Base-by-base conservation (phyloP, 371 early-diverging fungal species). In the Gilbertella persicaria region DNA sequence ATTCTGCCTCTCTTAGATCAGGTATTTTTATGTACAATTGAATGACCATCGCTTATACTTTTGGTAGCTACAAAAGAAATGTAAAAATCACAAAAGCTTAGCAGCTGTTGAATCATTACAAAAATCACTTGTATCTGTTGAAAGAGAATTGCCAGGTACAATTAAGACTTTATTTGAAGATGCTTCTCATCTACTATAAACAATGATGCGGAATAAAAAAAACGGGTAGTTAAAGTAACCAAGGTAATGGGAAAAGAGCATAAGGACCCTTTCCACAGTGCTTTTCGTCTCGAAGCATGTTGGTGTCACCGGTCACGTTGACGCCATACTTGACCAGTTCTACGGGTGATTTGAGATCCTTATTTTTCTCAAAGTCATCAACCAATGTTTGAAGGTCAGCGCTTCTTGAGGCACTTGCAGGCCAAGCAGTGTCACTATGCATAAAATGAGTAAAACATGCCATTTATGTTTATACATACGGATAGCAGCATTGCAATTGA, bases 141-240 rank as follows among this genome's bases (percentile, higher is more conserved):
- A 87, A 46, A 62, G 77, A 12, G 85, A 85, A 58, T 73, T 75
- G 43, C 87, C 87, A 6, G 85, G 85, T 10, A 71, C 82, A 26
- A 66, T 82, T 4, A 75, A 80, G 45, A 52, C 68, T 35, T 69
- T 87, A 45, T 73, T 83, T 63, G 75, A 82, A 55, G 84, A 80
- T 47, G 64, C 64, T 19, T 45, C 60, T 30, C 60, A 60, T n/a
- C 21, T 49, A 41, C 36, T 67, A 49, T 63, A 63, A n/a, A n/a
- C n/a, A n/a, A n/a, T n/a, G n/a, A n/a, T n/a, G n/a, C n/a, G n/a
- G n/a, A n/a, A n/a, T n/a, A n/a, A n/a, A n/a, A n/a, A n/a, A n/a
- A n/a, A n/a, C n/a, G n/a, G n/a, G n/a, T n/a, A n/a, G n/a, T n/a
- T n/a, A n/a, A n/a, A n/a, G n/a, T n/a, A n/a, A n/a, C 33, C 33